Evolutionary conservation across 2,329 filamentous ascomycete species (phyloP), one percentile per base, ranked within the genome.

Genomic region (Calcarisporium arbuscula): DNA sequence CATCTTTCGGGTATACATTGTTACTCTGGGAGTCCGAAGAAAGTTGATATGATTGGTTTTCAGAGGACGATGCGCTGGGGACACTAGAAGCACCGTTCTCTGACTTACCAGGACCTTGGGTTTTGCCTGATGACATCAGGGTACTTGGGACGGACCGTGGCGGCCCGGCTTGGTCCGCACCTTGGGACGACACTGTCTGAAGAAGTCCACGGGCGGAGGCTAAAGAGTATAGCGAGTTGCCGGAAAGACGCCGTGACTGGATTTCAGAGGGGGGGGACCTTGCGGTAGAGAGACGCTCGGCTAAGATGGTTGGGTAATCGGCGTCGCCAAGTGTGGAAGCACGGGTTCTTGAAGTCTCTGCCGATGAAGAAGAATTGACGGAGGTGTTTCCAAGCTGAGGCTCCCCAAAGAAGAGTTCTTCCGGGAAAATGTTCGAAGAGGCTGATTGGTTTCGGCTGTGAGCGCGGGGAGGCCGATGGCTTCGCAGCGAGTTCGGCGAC

Each of bases 151-250:
- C 59, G 21, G 64, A 61, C 40, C 70, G 66, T 38, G 61, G 55
- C 35, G 55, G 47, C 28, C 47, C 49, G 20, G 58, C 58, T 28
- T 54, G 55, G 28, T 81, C 74, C 35, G 74, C 74, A 15, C 70
- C 70, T 53, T 67, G 67, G 20, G 70, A 64, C 14, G 72, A 70
- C n/a, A n/a, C n/a, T n/a, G n/a, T n/a, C 42, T 70, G 53, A 12
- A 53, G 39, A 19, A 67, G 62, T 20, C 67, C 70, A 29, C 72
- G 72, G 34, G 68, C 74, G 6, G 80, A 83, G 28, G 75, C 74
- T 17, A 83, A 61, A 20, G 82, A 86, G 51, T 83, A 82, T 32
- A 85, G 63, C 1, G 84, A 89, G 7, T 81, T 85, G 40, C 82
- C 72, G 17, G 83, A 88, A 53, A 83, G 67, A 32, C 84, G 77